phyloP scores from a whole-genome alignment of 1,139 yeast species.

The Taphrina pruni region DNA sequence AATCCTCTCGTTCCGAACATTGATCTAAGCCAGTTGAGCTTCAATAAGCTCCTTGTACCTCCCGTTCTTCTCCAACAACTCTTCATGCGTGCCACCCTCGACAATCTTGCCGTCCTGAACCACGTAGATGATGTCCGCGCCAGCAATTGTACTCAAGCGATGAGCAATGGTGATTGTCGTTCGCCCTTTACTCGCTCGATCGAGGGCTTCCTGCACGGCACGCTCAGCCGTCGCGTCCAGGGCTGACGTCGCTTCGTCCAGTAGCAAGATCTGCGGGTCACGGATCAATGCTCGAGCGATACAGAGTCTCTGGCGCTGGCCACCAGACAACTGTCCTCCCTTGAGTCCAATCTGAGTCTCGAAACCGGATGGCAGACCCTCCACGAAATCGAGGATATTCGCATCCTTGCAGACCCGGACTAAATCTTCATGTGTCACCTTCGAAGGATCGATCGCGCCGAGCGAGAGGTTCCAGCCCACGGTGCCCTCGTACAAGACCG shows the following conservation, averaged over 20 bases:
- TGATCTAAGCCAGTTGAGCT: conserved; percentile 30
- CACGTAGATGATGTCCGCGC: conserved; percentile 82
- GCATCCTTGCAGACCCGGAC: conserved; percentile 75
- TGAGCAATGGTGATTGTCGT: conserved; percentile 90
- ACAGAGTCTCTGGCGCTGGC: conserved; percentile 82
- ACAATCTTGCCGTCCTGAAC: conserved; percentile 78
- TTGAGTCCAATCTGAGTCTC: conserved; percentile 86
- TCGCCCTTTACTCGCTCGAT: conserved; percentile 63
- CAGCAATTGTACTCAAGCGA: conserved; percentile 80
- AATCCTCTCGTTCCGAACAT: no score
- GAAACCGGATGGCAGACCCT: conserved; percentile 75
- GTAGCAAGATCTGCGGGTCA: conserved; percentile 68
- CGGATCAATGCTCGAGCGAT: conserved; percentile 80
- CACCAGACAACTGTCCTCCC: conserved; percentile 85
- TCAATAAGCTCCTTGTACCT: conserved; percentile 43
- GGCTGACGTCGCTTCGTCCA: conserved; percentile 64
- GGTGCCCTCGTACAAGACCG: conserved; percentile 84
- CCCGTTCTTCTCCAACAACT: conserved; percentile 61
- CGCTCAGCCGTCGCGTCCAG: conserved; percentile 82
- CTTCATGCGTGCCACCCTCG: conserved; percentile 76
- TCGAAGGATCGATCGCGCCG: conserved; percentile 60
- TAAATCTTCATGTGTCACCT: conserved; percentile 66
- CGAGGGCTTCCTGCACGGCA: conserved; percentile 70
- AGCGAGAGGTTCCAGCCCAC: conserved; percentile 82
- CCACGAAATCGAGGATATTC: conserved; percentile 56